These are phyloP conservation scores for Sphaerulina vaccinii DNA, from an alignment of 2,329 filamentous ascomycete genomes.

Conservation along the genomic window DNA sequence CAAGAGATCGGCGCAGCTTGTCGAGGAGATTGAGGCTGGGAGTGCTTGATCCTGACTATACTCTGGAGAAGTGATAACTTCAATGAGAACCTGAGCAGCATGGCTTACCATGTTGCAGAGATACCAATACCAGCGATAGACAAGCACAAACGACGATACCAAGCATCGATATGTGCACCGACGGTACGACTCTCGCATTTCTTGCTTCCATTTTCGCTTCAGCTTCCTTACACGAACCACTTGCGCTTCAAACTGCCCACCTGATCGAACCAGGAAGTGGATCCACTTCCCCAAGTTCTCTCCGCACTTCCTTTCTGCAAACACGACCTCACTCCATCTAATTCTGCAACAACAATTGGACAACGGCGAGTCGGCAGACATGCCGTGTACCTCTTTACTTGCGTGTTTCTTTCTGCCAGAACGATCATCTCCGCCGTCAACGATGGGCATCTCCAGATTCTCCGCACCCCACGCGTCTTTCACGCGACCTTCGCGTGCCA, in stretches of 20 bases:
- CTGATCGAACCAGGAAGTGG: not conserved
- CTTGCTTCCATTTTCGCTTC: too few species aligned
- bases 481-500: constrained; percentile 14
- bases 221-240: too few species aligned
- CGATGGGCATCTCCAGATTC: too few species aligned
- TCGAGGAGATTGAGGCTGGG: constrained; percentile 3
- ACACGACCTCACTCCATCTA: constrained; percentile 1
- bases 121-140: too few species aligned
- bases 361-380: not conserved
- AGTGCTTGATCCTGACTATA: too few species aligned
- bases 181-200: too few species aligned
- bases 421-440: not conserved
- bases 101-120: too few species aligned
- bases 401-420: not conserved
- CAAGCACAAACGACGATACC: too few species aligned
- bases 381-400: not conserved
- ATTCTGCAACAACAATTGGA: not conserved
- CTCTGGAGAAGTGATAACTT: too few species aligned
- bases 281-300: constrained; percentile 5
- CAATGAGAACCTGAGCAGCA: too few species aligned
- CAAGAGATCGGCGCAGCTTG: constrained; percentile 18
- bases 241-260: not conserved
- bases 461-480: not conserved
- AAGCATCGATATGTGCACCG: too few species aligned
- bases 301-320: constrained; percentile 5